These are phyloP conservation scores for Mycena capillaripes DNA, from an alignment of 768 basidiomycete species.

Conservation along the genomic window DNA sequence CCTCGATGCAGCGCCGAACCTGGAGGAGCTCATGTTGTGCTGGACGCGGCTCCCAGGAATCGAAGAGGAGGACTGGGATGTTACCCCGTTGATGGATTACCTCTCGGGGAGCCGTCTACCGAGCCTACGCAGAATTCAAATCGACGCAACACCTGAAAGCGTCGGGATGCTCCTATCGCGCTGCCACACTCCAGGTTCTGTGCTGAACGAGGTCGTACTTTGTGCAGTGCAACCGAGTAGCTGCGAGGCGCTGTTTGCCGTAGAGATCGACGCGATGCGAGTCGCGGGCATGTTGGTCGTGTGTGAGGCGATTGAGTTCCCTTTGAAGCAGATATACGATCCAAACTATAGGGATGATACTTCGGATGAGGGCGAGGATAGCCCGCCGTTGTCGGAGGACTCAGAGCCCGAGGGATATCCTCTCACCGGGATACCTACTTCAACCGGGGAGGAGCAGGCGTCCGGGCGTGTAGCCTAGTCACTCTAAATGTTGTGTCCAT, in stretches of 20 bases:
- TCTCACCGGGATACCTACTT: background rate
- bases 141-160: background rate
- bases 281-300: background rate
- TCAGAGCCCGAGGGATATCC: background rate
- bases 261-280: background rate
- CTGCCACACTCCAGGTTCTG: background rate
- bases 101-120: background rate
- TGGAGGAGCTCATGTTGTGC: background rate
- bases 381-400: background rate
- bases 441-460: background rate
- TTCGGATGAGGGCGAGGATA: background rate
- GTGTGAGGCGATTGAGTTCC: background rate
- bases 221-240: slow-evolving; percentile 5
- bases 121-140: background rate
- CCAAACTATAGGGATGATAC: background rate
- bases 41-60: background rate
- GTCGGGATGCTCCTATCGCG: slow-evolving; percentile 11
- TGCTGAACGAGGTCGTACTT: background rate
- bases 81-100: background rate
- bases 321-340: background rate
- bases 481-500: no score
- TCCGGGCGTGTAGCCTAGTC: no score
- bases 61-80: background rate
- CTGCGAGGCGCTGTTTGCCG: slow-evolving; percentile 2
- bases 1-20: background rate